These are phyloP conservation scores for Boletellus dicymbophilus DNA, from an alignment of 1,284 basidiomycete species.

Conservation along the genomic window DNA sequence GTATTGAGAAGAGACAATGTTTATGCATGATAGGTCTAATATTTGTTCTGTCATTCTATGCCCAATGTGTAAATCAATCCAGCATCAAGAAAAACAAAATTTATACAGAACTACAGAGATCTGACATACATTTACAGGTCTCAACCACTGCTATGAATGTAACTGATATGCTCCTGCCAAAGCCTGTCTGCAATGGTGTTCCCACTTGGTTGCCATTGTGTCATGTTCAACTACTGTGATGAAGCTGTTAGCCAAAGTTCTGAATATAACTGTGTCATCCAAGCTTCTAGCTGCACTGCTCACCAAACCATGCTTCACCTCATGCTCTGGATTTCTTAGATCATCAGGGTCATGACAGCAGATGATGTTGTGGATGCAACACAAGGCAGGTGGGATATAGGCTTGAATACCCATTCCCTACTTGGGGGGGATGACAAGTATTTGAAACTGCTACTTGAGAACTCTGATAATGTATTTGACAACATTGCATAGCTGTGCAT, in stretches of 20 bases:
- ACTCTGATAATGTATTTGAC: conserved; percentile 25
- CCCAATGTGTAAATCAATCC: no score
- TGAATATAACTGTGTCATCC: no score
- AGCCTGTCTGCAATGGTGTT: neutral
- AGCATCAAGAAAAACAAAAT: no score
- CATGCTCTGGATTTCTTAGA: no score
- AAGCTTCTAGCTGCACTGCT: neutral
- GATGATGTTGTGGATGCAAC: neutral
- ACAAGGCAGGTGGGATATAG: neutral
- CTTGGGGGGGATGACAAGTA: conserved; percentile 5
- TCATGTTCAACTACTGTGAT: no score
- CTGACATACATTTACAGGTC: no score
- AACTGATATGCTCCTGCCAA: neutral
- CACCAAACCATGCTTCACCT: no score
- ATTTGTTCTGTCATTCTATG: no score
- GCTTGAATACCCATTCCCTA: neutral
- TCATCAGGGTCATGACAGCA: neutral
- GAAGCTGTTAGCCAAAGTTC: no score
- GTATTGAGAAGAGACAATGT: no score
- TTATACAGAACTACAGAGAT: no score
- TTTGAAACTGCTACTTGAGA: conserved; percentile 14
- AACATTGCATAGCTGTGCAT: neutral
- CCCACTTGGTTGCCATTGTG: neutral
- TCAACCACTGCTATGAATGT: neutral
- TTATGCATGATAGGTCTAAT: no score